These are phyloP conservation scores for Alnus rubra DNA, from an alignment of 306 rosid species.

Conservation along the genomic window DNA sequence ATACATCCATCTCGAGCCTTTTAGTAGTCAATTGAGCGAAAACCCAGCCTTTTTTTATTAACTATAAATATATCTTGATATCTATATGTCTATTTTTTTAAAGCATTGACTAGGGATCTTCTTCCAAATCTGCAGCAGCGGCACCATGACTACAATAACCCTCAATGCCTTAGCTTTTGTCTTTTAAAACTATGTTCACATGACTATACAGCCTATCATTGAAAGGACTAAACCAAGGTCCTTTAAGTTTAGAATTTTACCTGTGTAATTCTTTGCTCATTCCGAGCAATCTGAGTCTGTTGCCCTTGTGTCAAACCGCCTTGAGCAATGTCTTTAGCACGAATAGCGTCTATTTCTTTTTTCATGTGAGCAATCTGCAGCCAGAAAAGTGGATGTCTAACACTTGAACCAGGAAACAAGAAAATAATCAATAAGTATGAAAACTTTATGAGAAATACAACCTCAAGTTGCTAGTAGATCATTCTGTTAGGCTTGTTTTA, in stretches of 20 bases:
- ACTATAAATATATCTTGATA: no score
- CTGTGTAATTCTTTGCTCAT: constrained; percentile 90
- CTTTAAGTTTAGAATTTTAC: constrained; percentile 37
- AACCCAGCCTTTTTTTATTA: no score
- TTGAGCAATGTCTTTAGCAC: constrained; percentile 92
- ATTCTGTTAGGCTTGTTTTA: not conserved
- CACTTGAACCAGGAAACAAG: constrained; percentile 11
- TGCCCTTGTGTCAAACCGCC: constrained; percentile 99
- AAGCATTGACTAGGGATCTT: no score
- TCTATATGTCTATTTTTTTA: no score
- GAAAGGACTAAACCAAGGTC: not conserved
- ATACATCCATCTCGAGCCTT: not conserved
- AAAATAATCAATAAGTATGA: not conserved
- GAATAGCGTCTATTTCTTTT: constrained; percentile 93
- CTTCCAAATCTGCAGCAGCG: no score
- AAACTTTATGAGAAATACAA: not conserved
- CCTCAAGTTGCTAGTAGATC: not conserved
- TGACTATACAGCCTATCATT: not conserved
- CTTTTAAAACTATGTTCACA: constrained; percentile 1
- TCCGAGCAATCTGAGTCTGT: constrained; percentile 94
- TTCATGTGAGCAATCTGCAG: constrained; percentile 87
- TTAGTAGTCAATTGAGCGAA: not conserved
- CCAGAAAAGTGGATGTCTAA: constrained; percentile 10
- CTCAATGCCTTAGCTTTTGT: not conserved
- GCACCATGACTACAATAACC: no score